Evolutionary conservation across 2,329 filamentous ascomycete genomes (phyloP).

Genomic region (Xylariaceae sp.): DNA sequence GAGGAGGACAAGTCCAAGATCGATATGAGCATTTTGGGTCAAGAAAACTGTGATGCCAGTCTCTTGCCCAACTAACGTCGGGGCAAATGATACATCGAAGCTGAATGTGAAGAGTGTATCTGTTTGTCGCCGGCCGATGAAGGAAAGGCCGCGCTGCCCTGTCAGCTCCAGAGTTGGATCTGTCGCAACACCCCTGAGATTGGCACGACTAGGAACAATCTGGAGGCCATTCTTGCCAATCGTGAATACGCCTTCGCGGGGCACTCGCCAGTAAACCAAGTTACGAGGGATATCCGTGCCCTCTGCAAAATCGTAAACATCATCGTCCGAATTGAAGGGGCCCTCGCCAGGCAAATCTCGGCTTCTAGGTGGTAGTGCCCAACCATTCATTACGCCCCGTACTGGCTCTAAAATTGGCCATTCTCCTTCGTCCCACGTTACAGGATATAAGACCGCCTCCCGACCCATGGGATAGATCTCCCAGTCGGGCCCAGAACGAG

Average conservation of each 20-base stretch:
- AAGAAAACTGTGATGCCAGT: constrained; percentile 35
- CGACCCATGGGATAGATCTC: constrained; percentile 51
- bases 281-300: constrained; percentile 27
- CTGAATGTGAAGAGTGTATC: constrained; percentile 32
- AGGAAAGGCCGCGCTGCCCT: constrained; percentile 26
- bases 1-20: constrained; percentile 31
- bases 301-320: constrained; percentile 20
- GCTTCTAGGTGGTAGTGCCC: constrained; percentile 35
- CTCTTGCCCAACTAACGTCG: constrained; percentile 27
- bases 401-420: constrained; percentile 48
- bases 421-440: constrained; percentile 46
- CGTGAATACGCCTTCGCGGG: constrained; percentile 24
- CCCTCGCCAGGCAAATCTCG: constrained; percentile 35
- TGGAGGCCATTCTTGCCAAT: constrained; percentile 21
- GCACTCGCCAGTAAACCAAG: constrained; percentile 34
- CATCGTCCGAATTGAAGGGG: constrained; percentile 24
- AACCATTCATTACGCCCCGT: constrained; percentile 43
- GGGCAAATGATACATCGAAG: constrained; percentile 30
- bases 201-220: constrained; percentile 28
- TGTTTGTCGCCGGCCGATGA: constrained; percentile 33
- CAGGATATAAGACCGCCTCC: constrained; percentile 44
- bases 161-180: constrained; percentile 20
- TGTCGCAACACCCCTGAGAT: constrained; percentile 25
- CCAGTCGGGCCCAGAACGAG: constrained; percentile 42
- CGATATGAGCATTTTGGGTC: constrained; percentile 33